Evolutionary conservation across 2,329 filamentous ascomycete species (phyloP).

Genomic region (Teratosphaeria epicoccoides): DNA sequence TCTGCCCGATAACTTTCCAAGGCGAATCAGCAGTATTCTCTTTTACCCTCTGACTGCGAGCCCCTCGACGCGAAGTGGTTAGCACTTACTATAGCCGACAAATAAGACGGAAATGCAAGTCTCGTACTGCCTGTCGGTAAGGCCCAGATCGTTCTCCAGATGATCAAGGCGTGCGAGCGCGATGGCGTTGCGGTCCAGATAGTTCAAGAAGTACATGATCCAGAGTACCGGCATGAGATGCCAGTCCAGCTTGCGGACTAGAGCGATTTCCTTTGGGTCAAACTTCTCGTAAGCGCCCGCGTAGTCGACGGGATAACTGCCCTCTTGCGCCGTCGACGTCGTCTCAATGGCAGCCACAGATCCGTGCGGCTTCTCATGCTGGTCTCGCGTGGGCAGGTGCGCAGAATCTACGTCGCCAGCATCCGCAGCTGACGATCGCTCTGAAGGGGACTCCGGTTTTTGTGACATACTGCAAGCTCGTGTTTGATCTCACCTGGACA

Average conservation of each 20-base stretch:
- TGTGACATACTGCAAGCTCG: no score
- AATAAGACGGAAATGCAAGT: slow-evolving; percentile 35
- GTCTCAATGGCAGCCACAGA: no score
- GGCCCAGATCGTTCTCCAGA: slow-evolving; percentile 25
- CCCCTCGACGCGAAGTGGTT: no score
- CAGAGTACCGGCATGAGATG: not conserved
- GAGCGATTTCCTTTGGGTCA: not conserved
- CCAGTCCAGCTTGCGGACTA: not conserved
- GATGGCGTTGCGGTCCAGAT: slow-evolving; percentile 13
- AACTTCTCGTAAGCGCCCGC: not conserved
- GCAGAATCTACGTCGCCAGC: no score
- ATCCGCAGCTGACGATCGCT: no score
- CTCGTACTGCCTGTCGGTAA: slow-evolving; percentile 35
- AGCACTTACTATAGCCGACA: slow-evolving; percentile 24
- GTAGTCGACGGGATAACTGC: not conserved
- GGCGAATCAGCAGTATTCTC: not conserved
- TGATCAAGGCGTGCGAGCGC: slow-evolving; percentile 17
- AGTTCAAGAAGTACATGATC: slow-evolving; percentile 1
- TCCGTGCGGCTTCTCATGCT: no score
- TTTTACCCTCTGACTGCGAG: no score
- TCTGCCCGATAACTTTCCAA: slow-evolving; percentile 20
- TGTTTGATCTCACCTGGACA: no score
- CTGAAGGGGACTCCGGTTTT: no score
- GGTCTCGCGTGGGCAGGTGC: no score
- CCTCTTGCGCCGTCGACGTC: no score